phyloP scores from a whole-genome alignment of 257 asterid species.

The Solanum chmielewskii region DNA sequence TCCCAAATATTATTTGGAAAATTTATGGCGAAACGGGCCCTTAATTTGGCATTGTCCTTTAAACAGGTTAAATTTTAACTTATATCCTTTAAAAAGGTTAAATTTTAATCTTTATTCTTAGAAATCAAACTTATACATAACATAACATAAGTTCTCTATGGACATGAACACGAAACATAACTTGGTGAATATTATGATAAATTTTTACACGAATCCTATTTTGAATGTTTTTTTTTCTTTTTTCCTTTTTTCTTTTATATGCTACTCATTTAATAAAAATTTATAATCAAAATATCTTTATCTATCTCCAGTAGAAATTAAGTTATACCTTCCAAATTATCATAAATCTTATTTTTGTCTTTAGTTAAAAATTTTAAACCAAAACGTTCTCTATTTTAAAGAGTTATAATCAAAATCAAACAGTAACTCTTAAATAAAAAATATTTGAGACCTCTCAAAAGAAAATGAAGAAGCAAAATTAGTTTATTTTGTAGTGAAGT shows the following conservation, averaged over 20 bases:
- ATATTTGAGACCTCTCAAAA: background rate
- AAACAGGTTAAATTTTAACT: too few species aligned
- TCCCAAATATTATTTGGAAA: too few species aligned
- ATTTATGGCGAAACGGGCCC: too few species aligned
- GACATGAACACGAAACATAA: background rate
- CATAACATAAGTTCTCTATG: background rate
- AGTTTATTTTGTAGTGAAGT: background rate
- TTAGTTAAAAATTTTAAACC: background rate
- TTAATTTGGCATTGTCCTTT: background rate
- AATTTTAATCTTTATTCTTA: background rate
- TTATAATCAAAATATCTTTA: background rate
- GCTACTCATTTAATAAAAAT: too few species aligned
- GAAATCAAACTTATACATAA: background rate
- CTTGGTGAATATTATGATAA: background rate
- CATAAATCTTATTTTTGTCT: background rate
- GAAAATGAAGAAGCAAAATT: background rate
- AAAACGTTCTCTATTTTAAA: background rate
- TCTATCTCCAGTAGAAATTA: background rate
- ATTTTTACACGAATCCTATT: too few species aligned
- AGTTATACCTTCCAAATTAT: background rate
- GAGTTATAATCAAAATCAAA: background rate
- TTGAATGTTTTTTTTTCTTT: rapidly evolving
- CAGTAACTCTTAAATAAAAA: background rate
- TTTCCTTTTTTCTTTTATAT: too few species aligned
- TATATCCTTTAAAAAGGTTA: background rate